These are phyloP conservation scores for Durusdinium trenchii DNA, from an alignment of 73 alveolate species.

Conservation along the genomic window DNA sequence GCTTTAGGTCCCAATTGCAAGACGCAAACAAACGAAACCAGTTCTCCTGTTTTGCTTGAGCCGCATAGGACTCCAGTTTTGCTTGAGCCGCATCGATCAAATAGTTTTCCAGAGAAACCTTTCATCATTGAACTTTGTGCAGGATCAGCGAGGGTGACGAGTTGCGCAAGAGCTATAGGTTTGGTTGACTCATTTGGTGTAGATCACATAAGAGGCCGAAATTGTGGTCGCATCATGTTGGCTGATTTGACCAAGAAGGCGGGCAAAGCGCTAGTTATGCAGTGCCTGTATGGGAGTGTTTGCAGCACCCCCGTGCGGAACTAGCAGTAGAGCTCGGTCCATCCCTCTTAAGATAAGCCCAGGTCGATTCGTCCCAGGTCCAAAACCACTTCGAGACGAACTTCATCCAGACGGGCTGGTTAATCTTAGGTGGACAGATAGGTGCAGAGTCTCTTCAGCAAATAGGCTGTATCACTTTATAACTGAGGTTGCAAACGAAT, in stretches of 20 bases:
- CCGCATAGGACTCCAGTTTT: no score
- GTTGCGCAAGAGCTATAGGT: neutral
- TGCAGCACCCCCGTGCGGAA: neutral
- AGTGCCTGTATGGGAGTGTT: neutral
- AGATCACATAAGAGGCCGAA: neutral
- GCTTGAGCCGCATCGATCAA: no score
- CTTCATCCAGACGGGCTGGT: neutral
- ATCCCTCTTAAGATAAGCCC: neutral
- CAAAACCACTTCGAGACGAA: neutral
- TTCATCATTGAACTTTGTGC: neutral
- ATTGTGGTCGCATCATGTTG: neutral
- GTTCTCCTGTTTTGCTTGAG: no score
- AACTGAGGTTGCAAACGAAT: neutral
- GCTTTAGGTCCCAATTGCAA: no score
- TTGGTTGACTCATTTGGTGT: neutral
- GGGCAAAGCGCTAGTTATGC: neutral
- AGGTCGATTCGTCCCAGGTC: neutral
- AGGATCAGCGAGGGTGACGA: neutral
- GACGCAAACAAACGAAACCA: no score
- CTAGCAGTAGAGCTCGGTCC: neutral
- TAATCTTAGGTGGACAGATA: neutral
- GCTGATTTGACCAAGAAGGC: neutral
- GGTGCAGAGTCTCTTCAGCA: neutral
- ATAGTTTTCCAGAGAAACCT: no score
- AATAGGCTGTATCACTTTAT: neutral